Base-by-base conservation (phyloP, 176 grass and related monocot species). In the Aegilops bicornis region DNA sequence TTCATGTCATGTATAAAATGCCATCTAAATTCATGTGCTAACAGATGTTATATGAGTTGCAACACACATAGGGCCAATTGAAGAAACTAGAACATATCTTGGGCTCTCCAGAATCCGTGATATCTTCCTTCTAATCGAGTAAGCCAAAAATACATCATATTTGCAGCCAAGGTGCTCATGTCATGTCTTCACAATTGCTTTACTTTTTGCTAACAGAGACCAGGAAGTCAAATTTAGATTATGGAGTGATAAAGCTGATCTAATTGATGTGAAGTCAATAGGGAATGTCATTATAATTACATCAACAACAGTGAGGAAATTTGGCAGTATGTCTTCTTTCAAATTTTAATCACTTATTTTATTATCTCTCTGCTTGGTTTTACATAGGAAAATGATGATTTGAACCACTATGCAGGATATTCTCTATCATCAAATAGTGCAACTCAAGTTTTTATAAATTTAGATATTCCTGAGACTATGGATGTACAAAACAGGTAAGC, bases 281-380 rank as follows among this genome's bases (percentile, higher is more conserved):
- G 32, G 29, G 7, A 7, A 77, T 52, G 13, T 64, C 20, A 24
- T 85, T 20, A 32, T 33, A 50, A 32, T 77, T 23, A 67, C 73
- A 52, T 85, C 73, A 66, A 54, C 73, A 52, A 85, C 9, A 22
- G 22, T 78, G 12, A 78, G 35, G n/a, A 85, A 78, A 68, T 85
- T 37, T 78, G 42, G 22, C 12, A 54, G 43, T 78, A 69, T 68
- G 14, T 68, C 3, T 19, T 68, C 30, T 19, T 25, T 32, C 10
- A 42, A 84, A 71, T 19, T 39, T 36, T 22, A 32, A 8, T 36
- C 3, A 23, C 30, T 36, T 15, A 69, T 69, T 69, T 69, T 69
- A 4, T 63, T 3, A 80, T 42, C 7, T 15, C 4, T 39, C 8
- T 77, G 27, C 17, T 35, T 7, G 15, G 16, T 35, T 10, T 47